Percentiles rank a stretch among this genome's conserved stretches.
phyloP scores from a whole-genome alignment of 768 basidiomycete genomes.

The Suillus discolor region DNA sequence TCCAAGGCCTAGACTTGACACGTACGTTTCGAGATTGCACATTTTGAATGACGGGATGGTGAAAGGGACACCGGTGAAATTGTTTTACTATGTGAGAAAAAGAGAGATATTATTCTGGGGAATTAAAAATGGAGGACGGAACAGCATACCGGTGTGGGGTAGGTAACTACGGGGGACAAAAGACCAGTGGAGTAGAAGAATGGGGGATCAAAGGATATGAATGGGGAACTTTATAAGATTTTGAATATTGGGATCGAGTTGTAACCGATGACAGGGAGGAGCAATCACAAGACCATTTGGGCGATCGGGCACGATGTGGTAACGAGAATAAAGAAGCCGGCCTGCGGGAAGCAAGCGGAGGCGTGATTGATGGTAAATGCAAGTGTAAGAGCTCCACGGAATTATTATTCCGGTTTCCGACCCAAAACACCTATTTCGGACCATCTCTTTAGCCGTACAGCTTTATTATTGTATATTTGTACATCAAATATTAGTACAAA shows the following conservation, averaged over 20 bases:
- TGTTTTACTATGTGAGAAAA: constrained; percentile 7
- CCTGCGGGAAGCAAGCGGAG: constrained; percentile 10
- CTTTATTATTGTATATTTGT: constrained; percentile 30
- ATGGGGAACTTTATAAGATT: constrained; percentile 35
- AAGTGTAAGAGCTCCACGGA: neutral
- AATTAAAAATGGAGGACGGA: constrained; percentile 1
- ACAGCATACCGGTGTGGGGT: constrained; percentile 21
- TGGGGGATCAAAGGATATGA: constrained; percentile 12
- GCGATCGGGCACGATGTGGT: constrained; percentile 33
- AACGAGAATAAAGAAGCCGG: constrained; percentile 11
- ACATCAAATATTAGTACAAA: constrained; percentile 4
- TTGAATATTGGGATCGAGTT: constrained; percentile 15
- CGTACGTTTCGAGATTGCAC: constrained; percentile 60
- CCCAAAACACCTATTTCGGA: neutral
- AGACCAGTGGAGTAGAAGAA: constrained; percentile 3
- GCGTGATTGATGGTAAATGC: constrained; percentile 1
- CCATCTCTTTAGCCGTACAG: neutral
- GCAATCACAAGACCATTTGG: constrained; percentile 33
- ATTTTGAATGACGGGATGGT: constrained; percentile 33
- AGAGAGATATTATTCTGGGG: constrained; percentile 5
- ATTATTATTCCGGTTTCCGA: constrained; percentile 2
- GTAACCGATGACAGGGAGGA: constrained; percentile 17
- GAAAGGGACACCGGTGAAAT: constrained; percentile 14
- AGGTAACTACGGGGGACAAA: constrained; percentile 12
- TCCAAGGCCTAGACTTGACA: constrained; percentile 21